Conservation (phyloP, 306 rosid species). For the Gillenia trifoliata region DNA sequence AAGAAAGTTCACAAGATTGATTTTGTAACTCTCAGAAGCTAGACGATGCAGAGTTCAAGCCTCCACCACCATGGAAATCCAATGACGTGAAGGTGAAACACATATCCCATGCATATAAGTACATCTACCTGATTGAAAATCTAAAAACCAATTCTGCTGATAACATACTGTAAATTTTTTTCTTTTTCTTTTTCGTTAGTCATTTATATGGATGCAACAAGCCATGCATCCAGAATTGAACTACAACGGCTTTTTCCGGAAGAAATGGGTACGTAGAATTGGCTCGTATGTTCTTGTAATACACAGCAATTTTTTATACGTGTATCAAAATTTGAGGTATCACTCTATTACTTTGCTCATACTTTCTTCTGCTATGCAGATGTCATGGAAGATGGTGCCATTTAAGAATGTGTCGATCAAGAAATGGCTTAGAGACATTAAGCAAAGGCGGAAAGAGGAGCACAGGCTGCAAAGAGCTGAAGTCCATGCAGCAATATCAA, state of each 20-base stretch:
- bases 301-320: not conserved
- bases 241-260: slow-evolving; percentile 65
- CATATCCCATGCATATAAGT: not conserved
- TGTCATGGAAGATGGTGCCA: slow-evolving; percentile 82
- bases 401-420: slow-evolving; percentile 63
- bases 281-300: not conserved
- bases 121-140: not conserved
- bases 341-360: not conserved
- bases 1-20: not conserved
- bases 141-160: not conserved
- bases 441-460: slow-evolving; percentile 64
- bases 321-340: too few species aligned
- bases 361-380: slow-evolving; percentile 30
- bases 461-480: slow-evolving; percentile 76
- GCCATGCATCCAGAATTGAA: slow-evolving; percentile 98
- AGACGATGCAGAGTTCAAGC: slow-evolving; percentile 49
- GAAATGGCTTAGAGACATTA: slow-evolving; percentile 86
- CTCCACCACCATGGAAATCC: slow-evolving; percentile 74
- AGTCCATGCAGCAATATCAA: slow-evolving; percentile 87
- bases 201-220: slow-evolving; percentile 98
- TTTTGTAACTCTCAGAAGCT: slow-evolving; percentile 28
- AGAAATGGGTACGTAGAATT: slow-evolving; percentile 67
- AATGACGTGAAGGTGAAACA: slow-evolving; percentile 70
- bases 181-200: slow-evolving; percentile 28
- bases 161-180: not conserved